phyloP scores from a whole-genome alignment of 2,329 filamentous ascomycete genomes.

The Amauroascus verrucosus region DNA sequence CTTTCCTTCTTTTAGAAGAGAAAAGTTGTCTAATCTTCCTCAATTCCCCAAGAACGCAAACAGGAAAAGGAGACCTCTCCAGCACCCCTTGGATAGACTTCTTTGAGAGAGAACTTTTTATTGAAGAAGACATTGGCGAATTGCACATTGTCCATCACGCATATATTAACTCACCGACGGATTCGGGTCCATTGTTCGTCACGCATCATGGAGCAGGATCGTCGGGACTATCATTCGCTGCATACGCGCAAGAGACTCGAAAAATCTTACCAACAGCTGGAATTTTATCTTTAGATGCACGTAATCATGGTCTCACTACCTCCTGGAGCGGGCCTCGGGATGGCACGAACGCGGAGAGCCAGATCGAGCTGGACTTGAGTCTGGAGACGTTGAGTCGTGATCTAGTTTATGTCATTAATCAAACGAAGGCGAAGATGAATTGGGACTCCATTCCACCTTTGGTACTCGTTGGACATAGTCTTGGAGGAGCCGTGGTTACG shows the following conservation, averaged over 20 bases:
- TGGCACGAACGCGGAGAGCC: slow-evolving; percentile 13
- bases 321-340: slow-evolving; percentile 22
- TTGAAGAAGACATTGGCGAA: slow-evolving; percentile 37
- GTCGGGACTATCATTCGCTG: slow-evolving; percentile 82
- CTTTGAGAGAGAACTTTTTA: slow-evolving; percentile 76
- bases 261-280: slow-evolving; percentile 70
- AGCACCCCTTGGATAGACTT: slow-evolving; percentile 78
- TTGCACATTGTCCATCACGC: slow-evolving; percentile 60
- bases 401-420: slow-evolving; percentile 56
- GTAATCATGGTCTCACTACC: slow-evolving; percentile 67
- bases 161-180: slow-evolving; percentile 71
- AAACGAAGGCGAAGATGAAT: slow-evolving; percentile 56
- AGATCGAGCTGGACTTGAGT: slow-evolving; percentile 52
- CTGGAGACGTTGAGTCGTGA: slow-evolving; percentile 65
- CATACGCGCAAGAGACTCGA: slow-evolving; percentile 65
- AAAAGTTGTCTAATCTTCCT: slow-evolving; percentile 5
- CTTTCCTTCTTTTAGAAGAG: background rate
- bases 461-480: slow-evolving; percentile 79
- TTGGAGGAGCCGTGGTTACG: slow-evolving; percentile 84
- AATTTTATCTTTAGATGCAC: slow-evolving; percentile 72
- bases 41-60: slow-evolving; percentile 7
- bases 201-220: slow-evolving; percentile 93
- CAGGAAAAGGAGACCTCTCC: slow-evolving; percentile 28
- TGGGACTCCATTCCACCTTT: slow-evolving; percentile 67
- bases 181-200: slow-evolving; percentile 71